Base-by-base conservation (phyloP, 1,139 yeast genomes). In the Pichia sp. region DNA sequence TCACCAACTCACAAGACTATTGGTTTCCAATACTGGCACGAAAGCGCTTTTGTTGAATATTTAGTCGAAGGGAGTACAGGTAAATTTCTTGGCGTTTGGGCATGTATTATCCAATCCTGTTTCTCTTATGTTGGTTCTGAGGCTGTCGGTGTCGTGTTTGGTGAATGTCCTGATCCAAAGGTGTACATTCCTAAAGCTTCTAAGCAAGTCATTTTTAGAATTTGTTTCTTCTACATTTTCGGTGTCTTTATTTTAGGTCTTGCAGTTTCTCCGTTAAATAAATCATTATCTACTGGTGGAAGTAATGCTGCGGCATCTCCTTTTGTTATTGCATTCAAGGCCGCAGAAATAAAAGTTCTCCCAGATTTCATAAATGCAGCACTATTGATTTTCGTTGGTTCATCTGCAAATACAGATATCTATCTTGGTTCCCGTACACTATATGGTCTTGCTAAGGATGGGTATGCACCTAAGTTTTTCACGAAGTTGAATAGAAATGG, bases 161-260 rank as follows among this genome's bases (percentile, higher is more conserved):
- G 80, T 32, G 79, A 74, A 57, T 62, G 74, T 40, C 54, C 60
- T 33, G 55, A 66, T 45, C 80, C 80, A 2, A 58, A 74, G 61
- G 77, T 73, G 58, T 62, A 84, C 31, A 69, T 86, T 44, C 93
- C 94, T 45, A 71, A 71, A 53, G 94, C 94, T 38, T 78, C 83
- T 40, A 82, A 81, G 60, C 84, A 79, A 61, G 85, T 79, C 4
- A 79, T 82, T 58, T 79, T 85, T 83, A 78, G 87, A 73, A 77
- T 82, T 48, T 67, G 77, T 22, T 61, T 81, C 34, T 81, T 82
- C 63, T 82, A 81, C 66, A 66, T 76, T 47, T 62, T 70, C 22
- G 67, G 75, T 14, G 63, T 75, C 53, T 64, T 70, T 21, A 57
- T 75, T 53, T 60, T 76, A 44, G 75, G 78, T 33, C 56, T 73